Conservation (phyloP, 2,329 filamentous ascomycete species). For the Zymoseptoria passerinii region DNA sequence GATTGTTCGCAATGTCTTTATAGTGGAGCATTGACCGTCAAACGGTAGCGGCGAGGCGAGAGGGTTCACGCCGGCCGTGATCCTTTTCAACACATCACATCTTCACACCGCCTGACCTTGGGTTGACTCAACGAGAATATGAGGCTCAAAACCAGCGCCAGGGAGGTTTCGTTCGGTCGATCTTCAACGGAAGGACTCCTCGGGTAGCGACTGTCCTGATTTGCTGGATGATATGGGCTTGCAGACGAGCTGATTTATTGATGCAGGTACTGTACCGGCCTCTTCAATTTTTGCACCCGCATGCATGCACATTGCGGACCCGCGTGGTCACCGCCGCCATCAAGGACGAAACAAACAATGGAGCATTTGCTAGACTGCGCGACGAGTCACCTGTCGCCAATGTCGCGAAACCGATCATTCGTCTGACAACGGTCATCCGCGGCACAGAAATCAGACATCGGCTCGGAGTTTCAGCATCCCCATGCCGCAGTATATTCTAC, state of each 20-base stretch:
- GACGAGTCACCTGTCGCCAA: neutral
- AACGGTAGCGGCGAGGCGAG: no score
- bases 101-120: no score
- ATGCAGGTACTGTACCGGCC: neutral
- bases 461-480: neutral
- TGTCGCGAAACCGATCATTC: neutral
- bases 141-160: neutral
- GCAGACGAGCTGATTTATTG: neutral
- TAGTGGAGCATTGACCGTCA: no score
- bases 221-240: neutral
- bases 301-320: neutral
- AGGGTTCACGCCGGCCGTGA: no score
- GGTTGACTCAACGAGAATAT: neutral
- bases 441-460: neutral
- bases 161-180: neutral
- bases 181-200: neutral
- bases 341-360: neutral
- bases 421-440: neutral
- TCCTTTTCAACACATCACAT: no score
- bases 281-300: neutral
- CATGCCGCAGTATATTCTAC: neutral
- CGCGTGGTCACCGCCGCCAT: neutral
- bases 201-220: neutral
- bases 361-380: neutral
- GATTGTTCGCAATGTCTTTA: neutral